Evolutionary conservation across 805 yeast genomes (phyloP).

Genomic region (Starmerella bacillaris): DNA sequence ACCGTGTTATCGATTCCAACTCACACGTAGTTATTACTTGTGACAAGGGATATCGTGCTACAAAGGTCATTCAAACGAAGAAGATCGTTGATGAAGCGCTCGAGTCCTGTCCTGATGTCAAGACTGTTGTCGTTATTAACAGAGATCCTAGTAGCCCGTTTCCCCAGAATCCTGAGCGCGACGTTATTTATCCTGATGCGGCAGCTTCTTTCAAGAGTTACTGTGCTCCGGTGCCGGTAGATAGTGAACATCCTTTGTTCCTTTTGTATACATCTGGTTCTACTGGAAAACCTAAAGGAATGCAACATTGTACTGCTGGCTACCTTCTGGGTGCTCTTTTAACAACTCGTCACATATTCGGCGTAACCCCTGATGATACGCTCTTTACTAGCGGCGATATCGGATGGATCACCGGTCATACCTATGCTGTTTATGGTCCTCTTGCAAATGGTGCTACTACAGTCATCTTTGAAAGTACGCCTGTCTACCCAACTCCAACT

Average conservation of each 20-base stretch:
- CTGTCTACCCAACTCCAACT: conserved; percentile 87
- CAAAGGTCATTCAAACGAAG: conserved; percentile 72
- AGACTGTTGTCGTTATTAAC: conserved; percentile 69
- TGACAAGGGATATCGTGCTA: conserved; percentile 87
- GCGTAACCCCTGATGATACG: conserved; percentile 72
- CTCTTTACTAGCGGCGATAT: conserved; percentile 96
- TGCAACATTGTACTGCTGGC: conserved; percentile 88
- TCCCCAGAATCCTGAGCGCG: conserved; percentile 63
- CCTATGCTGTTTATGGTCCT: conserved; percentile 91
- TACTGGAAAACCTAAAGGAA: conserved; percentile 97
- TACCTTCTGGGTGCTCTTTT: conserved; percentile 81
- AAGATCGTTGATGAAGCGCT: conserved; percentile 91
- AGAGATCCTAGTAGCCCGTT: conserved; percentile 55
- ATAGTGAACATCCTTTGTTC: conserved; percentile 88
- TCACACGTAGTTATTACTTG: conserved; percentile 78
- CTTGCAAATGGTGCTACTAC: conserved; percentile 74
- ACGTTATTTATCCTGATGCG: conserved; percentile 92
- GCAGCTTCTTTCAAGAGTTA: conserved; percentile 63
- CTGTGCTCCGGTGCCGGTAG: conserved; percentile 70
- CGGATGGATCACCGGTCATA: conserved; percentile 98
- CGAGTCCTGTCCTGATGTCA: conserved; percentile 46
- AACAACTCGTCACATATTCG: conserved; percentile 85
- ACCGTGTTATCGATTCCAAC: conserved; percentile 76
- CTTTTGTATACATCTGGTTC: conserved; percentile 94
- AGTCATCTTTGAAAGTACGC: conserved; percentile 90